Evolutionary conservation across 257 asterid genomes (phyloP).

Genomic region (Gardenia jasminoides): DNA sequence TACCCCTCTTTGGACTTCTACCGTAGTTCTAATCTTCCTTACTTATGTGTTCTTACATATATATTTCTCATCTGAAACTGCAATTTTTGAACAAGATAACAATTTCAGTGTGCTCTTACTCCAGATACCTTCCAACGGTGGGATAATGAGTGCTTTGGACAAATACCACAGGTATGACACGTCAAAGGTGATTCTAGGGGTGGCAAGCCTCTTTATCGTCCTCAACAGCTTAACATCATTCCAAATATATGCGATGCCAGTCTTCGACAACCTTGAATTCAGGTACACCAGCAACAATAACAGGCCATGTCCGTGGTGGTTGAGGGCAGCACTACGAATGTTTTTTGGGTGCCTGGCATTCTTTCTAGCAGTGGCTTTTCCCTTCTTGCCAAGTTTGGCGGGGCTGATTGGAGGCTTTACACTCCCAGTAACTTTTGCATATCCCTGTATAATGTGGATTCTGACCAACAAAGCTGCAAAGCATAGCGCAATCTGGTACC

Average conservation of each 20-base stretch:
- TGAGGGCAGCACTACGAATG: slow-evolving; percentile 47
- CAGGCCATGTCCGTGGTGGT: slow-evolving; percentile 84
- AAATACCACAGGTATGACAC: slow-evolving; percentile 60
- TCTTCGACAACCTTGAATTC: slow-evolving; percentile 81
- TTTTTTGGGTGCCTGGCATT: slow-evolving; percentile 74
- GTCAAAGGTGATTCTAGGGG: slow-evolving; percentile 43
- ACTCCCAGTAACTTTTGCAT: slow-evolving; percentile 77
- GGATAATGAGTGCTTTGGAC: slow-evolving; percentile 63
- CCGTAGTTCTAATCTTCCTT: too few relatives aligned
- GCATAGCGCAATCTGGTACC: slow-evolving; percentile 55
- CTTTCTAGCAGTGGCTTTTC: slow-evolving; percentile 80
- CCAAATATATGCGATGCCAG: slow-evolving; percentile 95
- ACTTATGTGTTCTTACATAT: too few relatives aligned
- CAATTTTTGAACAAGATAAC: background rate
- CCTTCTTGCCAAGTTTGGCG: slow-evolving; percentile 69
- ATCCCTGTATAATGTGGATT: slow-evolving; percentile 88
- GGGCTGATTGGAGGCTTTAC: slow-evolving; percentile 81
- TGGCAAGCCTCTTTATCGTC: slow-evolving; percentile 63
- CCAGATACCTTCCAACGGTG: slow-evolving; percentile 78
- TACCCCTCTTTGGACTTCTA: too few relatives aligned
- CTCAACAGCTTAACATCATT: slow-evolving; percentile 76
- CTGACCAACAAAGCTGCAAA: slow-evolving; percentile 55
- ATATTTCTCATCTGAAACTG: background rate
- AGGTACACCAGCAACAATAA: slow-evolving; percentile 69
- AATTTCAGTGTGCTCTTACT: background rate